Percentiles rank a stretch among this genome's conserved stretches.
phyloP scores from a whole-genome alignment of 2,329 filamentous ascomycete species.

The Apiospora aurea region DNA sequence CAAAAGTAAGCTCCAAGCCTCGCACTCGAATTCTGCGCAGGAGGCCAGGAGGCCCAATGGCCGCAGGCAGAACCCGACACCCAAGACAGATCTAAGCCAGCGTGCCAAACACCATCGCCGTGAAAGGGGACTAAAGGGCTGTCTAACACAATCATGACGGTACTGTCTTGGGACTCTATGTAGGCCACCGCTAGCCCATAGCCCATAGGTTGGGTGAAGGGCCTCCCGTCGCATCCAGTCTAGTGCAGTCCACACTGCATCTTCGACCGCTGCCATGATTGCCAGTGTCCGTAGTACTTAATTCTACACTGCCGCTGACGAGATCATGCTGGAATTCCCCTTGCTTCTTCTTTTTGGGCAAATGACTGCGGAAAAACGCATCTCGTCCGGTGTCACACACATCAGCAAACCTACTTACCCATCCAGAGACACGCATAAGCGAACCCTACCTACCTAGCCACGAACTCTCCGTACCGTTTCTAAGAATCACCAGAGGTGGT shows the following conservation, averaged over 20 bases:
- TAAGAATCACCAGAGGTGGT: background rate
- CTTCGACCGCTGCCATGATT: background rate
- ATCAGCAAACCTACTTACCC: background rate
- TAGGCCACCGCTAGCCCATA: background rate
- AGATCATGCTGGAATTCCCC: background rate
- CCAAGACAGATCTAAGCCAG: background rate
- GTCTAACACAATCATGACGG: conserved; percentile 20
- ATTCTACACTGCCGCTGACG: conserved; percentile 18
- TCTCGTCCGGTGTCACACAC: background rate
- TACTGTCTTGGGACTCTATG: conserved; percentile 16
- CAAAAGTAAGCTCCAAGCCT: background rate
- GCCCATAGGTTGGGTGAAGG: background rate
- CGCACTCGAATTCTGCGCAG: background rate
- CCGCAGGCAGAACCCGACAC: background rate
- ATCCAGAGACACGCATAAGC: background rate
- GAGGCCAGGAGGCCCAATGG: no score
- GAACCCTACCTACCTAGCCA: background rate
- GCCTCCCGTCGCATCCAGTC: conserved; percentile 10
- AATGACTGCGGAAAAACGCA: background rate
- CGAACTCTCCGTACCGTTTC: background rate
- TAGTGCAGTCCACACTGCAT: conserved; percentile 1
- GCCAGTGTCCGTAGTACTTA: background rate
- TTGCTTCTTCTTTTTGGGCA: background rate
- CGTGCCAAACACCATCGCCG: background rate
- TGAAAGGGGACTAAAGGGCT: background rate